phyloP scores from a whole-genome alignment of 345 rosid genomes.

The Citrus unshiu region DNA sequence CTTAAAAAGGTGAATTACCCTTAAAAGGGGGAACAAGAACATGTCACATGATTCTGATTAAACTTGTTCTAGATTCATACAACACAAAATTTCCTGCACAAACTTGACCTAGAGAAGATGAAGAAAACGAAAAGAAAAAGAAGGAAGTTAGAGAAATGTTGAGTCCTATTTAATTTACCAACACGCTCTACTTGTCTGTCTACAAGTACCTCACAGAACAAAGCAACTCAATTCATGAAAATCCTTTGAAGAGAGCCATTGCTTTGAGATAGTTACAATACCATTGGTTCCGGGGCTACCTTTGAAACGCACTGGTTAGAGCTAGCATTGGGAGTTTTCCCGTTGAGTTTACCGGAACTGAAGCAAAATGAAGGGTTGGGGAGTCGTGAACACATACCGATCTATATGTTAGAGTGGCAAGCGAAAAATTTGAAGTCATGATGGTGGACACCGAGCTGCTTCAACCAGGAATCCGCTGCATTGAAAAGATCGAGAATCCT shows the following conservation, averaged over 20 bases:
- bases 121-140: not conserved
- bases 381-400: not conserved
- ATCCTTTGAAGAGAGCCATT: not conserved
- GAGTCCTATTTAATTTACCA: not conserved
- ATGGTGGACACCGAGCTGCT: slow-evolving; percentile 65
- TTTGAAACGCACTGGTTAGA: not conserved
- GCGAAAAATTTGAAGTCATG: slow-evolving; percentile 57
- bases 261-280: not conserved
- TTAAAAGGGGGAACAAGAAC: not conserved
- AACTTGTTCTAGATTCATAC: not conserved
- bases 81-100: not conserved
- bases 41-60: not conserved
- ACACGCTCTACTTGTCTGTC: not conserved
- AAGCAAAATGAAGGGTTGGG: not conserved
- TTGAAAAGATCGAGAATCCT: slow-evolving; percentile 36
- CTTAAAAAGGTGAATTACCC: not conserved
- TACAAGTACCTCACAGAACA: not conserved
- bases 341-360: not conserved
- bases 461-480: slow-evolving; percentile 83
- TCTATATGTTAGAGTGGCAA: slow-evolving; percentile 22
- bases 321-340: not conserved
- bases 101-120: not conserved
- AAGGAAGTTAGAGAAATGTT: not conserved
- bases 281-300: not conserved
- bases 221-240: not conserved